A percentile compares a stretch with the other conserved stretches of the same genome.
Evolutionary conservation across 768 basidiomycete species (phyloP).

Genomic region (Tephrocybe sp.): DNA sequence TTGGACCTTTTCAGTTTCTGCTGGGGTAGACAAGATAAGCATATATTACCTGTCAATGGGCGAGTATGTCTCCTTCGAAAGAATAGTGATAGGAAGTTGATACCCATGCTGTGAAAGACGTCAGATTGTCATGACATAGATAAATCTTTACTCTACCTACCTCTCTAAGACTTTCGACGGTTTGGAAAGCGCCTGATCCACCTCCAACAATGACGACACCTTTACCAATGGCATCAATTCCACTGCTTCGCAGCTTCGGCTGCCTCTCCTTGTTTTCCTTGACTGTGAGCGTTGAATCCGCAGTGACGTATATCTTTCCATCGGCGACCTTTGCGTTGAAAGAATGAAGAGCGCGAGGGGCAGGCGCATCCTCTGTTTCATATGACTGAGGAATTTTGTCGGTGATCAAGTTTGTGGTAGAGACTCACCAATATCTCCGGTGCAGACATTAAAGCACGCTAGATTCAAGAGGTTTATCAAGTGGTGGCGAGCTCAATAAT

Average conservation of each 20-base stretch:
- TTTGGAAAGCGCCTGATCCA: conserved; percentile 74
- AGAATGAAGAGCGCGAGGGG: conserved; percentile 73
- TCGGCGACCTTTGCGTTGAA: conserved; percentile 66
- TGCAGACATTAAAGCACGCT: conserved; percentile 89
- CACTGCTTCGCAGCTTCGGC: conserved; percentile 49
- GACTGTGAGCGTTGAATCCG: conserved; percentile 54
- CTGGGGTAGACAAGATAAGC: neutral
- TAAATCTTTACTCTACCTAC: conserved; percentile 30
- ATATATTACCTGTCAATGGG: conserved; percentile 75
- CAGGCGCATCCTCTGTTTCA: conserved; percentile 80
- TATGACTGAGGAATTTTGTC: conserved; percentile 9
- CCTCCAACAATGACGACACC: conserved; percentile 87
- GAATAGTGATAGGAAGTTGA: conserved; percentile 69
- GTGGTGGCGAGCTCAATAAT: neutral
- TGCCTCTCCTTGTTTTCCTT: conserved; percentile 67
- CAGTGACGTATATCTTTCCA: conserved; percentile 79
- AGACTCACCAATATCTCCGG: conserved; percentile 70
- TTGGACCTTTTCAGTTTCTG: neutral
- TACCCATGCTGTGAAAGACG: conserved; percentile 60
- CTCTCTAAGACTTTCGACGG: conserved; percentile 80
- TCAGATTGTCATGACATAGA: neutral
- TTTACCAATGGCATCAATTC: conserved; percentile 44
- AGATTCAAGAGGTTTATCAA: neutral
- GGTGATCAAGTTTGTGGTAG: conserved; percentile 12
- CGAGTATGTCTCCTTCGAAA: conserved; percentile 75